Base-by-base conservation (phyloP, 768 basidiomycete genomes). In the Serendipita vermifera region DNA sequence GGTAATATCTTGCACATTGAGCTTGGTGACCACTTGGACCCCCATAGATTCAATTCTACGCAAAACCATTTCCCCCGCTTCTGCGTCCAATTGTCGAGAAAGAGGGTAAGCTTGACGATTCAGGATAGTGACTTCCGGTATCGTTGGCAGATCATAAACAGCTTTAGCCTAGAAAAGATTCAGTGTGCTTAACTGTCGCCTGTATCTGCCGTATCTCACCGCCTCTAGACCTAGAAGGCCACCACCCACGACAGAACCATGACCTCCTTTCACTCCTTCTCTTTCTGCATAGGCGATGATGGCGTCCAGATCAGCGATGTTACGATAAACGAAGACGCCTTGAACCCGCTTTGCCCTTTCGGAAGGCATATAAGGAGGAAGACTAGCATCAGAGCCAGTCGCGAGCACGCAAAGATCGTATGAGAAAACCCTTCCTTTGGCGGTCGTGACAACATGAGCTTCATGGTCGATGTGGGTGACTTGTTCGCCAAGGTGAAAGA, bases 161-260 rank as follows among this genome's bases (percentile, higher is more conserved):
- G 83, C 84, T 62, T 86, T 85, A 2, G 83, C 85, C 36, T 38
- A 17, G 13, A 13, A 17, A 13, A 38, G 13, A 13, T 17, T 38
- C 36, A 38, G 13, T n/a, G n/a, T n/a, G n/a, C n/a, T n/a, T n/a
- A n/a, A n/a, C n/a, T n/a, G n/a, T n/a, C n/a, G n/a, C n/a, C n/a
- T n/a, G n/a, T n/a, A n/a, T n/a, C n/a, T n/a, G n/a, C n/a, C 14
- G 17, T 38, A 13, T 13, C 36, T 38, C 17, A 38, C 36, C 2
- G 84, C 83, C 67, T 85, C 85, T 31, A 87, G 69, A 9, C 83
- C 85, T 15, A 85, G 74, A 9, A 87, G 65, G 6, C 83, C 84
- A 6, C 84, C 84, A 17, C 85, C 85, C 13, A 87, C 73, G 2
- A 85, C 75, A 1, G 75, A 72, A 0, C 76, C 81, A 2, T 68